These are phyloP conservation scores for Pythium sp. DNA, from an alignment of 352 stramenopile genomes.

Conservation along the genomic window DNA sequence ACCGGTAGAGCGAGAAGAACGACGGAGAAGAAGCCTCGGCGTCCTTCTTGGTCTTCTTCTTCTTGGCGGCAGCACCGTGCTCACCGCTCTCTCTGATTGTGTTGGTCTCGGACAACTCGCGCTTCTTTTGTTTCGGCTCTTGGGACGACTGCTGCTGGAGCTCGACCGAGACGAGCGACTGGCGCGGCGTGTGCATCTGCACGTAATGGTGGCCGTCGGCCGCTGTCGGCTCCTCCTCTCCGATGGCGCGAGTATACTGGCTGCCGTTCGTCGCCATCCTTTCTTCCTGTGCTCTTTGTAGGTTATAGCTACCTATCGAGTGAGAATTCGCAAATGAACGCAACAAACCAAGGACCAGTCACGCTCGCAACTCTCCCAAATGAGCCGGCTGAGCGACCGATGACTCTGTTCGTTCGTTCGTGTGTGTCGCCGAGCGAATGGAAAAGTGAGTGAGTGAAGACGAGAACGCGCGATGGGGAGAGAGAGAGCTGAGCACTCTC, in stretches of 20 bases:
- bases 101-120: neutral
- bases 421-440: too few relatives aligned
- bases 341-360: too few relatives aligned
- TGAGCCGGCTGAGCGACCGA: too few relatives aligned
- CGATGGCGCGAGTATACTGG: too few relatives aligned
- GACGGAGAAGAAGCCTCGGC: conserved; percentile 6
- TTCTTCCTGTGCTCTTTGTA: neutral
- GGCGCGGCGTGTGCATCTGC: conserved; percentile 8
- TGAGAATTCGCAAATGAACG: too few relatives aligned
- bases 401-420: too few relatives aligned
- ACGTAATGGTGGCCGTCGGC: neutral
- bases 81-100: neutral
- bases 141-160: neutral
- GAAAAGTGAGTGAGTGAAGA: too few relatives aligned
- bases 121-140: neutral
- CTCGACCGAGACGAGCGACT: conserved; percentile 3
- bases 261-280: neutral
- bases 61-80: neutral
- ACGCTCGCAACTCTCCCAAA: too few relatives aligned
- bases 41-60: neutral
- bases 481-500: too few relatives aligned
- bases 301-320: too few relatives aligned
- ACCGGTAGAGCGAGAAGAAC: conserved; percentile 29
- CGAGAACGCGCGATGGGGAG: too few relatives aligned
- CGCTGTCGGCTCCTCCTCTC: neutral